Evolutionary conservation across 1,139 yeast species (phyloP).

Genomic region (Scheffersomyces illinoinensis): DNA sequence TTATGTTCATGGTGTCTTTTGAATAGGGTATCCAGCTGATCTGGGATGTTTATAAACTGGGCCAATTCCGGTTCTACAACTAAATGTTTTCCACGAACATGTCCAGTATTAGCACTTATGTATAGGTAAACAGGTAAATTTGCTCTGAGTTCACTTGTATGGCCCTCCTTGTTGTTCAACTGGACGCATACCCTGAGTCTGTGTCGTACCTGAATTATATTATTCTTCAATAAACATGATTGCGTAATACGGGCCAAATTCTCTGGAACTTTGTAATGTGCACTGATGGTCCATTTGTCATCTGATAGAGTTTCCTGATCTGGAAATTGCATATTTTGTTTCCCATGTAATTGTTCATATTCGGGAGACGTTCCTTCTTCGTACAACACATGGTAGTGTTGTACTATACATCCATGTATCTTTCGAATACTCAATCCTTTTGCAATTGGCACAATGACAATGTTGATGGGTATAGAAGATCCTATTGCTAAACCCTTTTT

Average conservation of each 20-base stretch:
- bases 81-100: slow-evolving; percentile 51
- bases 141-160: slow-evolving; percentile 67
- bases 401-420: slow-evolving; percentile 52
- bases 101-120: slow-evolving; percentile 53
- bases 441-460: slow-evolving; percentile 57
- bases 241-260: slow-evolving; percentile 56
- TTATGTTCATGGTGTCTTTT: slow-evolving; percentile 18
- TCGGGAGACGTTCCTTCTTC: slow-evolving; percentile 43
- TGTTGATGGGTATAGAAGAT: slow-evolving; percentile 49
- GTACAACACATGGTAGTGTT: slow-evolving; percentile 45
- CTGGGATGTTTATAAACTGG: slow-evolving; percentile 39
- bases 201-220: slow-evolving; percentile 58
- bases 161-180: slow-evolving; percentile 61
- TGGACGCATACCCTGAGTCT: slow-evolving; percentile 57
- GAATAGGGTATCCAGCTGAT: slow-evolving; percentile 39
- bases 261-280: slow-evolving; percentile 51
- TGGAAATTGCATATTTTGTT: slow-evolving; percentile 29
- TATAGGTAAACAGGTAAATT: slow-evolving; percentile 63
- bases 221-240: slow-evolving; percentile 52
- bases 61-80: slow-evolving; percentile 53
- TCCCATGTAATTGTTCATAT: slow-evolving; percentile 41
- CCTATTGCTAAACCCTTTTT: slow-evolving; percentile 65
- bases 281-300: slow-evolving; percentile 55
- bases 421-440: slow-evolving; percentile 56
- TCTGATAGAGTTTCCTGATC: slow-evolving; percentile 27